Base-by-base conservation (phyloP, 78 protist species). In the Dictyostelium intermedium region DNA sequence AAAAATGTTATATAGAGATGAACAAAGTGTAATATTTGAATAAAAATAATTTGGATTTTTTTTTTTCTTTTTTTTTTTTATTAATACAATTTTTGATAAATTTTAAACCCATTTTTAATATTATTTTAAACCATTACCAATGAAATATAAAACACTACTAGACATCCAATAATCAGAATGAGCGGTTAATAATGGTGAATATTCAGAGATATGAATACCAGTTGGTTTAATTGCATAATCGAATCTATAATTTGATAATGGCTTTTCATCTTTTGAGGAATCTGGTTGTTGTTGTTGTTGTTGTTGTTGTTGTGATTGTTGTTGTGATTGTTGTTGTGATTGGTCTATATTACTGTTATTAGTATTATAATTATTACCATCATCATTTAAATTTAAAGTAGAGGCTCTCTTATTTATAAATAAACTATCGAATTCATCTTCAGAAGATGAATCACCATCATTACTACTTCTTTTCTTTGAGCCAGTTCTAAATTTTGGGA, bases 161-260 rank as follows among this genome's bases (percentile, higher is more conserved):
- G 66, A 16, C 32, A 32, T 2, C 93, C 93, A 87, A 45, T 87
- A 87, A 32, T 69, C 34, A 13, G 72, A 77, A 53, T 87, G 93
- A 11, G 86, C 84, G 9, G 53, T 25, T 9, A 53, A 20, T 4
- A 87, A 76, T 11, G 70, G 37, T n/a, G 63, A 18, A 37, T 87
- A 87, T 35, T 87, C 93, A 11, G 82, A 63, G 1, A 87, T 63
- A 76, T 56, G 66, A 47, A 85, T 70, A 79, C 86, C 78, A 8
- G 34, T 82, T 41, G 93, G 93, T 78, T 79, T 53, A 13, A 87
- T 13, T 78, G 82, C 82, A 76, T 32, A 79, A 63, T 87, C 93
- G 81, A 63, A 87, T 79, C 93, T 53, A 43, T 66, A 32, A 39
- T 84, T 84, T 50, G 79, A 47, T 66, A 76, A 87, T 23, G 81